A percentile compares a stretch with the other conserved stretches of the same genome.
Conservation (phyloP, 352 stramenopile species). For the Globisporangium recalcitrans region DNA sequence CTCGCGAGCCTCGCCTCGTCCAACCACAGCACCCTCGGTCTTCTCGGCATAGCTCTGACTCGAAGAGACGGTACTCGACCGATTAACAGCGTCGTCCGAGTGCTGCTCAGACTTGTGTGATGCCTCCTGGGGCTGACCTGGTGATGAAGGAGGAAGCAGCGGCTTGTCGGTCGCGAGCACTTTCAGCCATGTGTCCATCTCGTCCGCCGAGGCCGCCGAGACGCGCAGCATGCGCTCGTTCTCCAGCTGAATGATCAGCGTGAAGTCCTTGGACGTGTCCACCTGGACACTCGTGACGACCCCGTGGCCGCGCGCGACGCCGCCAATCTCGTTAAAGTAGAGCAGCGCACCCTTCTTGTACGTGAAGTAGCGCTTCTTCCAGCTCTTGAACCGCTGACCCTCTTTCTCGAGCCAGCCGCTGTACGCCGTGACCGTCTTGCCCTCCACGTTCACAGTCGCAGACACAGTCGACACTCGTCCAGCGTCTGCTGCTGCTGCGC, state of each 20-base stretch:
- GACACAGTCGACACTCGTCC: slow-evolving; percentile 5
- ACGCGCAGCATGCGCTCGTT: slow-evolving; percentile 32
- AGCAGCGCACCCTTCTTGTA: slow-evolving; percentile 64
- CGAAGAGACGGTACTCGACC: slow-evolving; percentile 18
- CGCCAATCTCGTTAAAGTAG: slow-evolving; percentile 63
- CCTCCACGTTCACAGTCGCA: slow-evolving; percentile 18
- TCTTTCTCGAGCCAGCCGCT: slow-evolving; percentile 79
- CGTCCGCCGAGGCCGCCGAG: slow-evolving; percentile 22
- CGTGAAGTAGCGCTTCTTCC: slow-evolving; percentile 73
- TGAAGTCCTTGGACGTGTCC: slow-evolving; percentile 46
- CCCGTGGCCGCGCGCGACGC: slow-evolving; percentile 54
- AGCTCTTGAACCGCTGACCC: slow-evolving; percentile 69
- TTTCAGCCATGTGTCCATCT: slow-evolving; percentile 45
- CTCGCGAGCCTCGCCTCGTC: slow-evolving; percentile 17
- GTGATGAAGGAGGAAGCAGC: background rate
- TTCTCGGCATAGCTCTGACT: slow-evolving; percentile 23
- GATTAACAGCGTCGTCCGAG: slow-evolving; percentile 8
- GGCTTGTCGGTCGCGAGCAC: slow-evolving; percentile 23
- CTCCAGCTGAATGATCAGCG: slow-evolving; percentile 38
- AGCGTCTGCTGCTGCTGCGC: background rate
- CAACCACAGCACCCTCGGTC: slow-evolving; percentile 16
- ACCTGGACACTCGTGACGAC: slow-evolving; percentile 37
- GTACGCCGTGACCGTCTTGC: slow-evolving; percentile 21
- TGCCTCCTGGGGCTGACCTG: background rate
- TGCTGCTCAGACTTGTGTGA: slow-evolving; percentile 1